phyloP scores from a whole-genome alignment of 305 asterid genomes.

The Vinca major region DNA sequence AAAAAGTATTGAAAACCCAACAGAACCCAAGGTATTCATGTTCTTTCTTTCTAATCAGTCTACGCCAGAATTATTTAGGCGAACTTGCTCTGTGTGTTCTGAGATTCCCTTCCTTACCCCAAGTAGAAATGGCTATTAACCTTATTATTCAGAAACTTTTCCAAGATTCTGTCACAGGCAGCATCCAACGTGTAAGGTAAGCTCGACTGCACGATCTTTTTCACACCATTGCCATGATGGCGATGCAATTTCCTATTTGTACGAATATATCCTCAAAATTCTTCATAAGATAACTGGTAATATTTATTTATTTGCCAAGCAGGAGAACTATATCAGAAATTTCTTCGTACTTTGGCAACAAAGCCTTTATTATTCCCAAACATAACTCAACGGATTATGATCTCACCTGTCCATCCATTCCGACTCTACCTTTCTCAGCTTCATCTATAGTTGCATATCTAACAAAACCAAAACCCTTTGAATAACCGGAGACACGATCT shows the following conservation, averaged over 20 bases:
- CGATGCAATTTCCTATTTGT: background rate
- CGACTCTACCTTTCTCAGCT: conserved; percentile 61
- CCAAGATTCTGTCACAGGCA: no score
- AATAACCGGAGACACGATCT: conserved; percentile 67
- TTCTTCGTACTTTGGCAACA: background rate
- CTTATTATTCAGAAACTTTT: background rate
- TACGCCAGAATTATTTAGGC: background rate
- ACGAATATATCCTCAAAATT: background rate
- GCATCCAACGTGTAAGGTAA: no score
- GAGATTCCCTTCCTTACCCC: background rate
- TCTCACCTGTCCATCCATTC: conserved; percentile 88
- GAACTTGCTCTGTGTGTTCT: no score
- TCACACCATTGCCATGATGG: background rate
- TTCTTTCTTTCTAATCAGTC: background rate
- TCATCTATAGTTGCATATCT: conserved; percentile 52
- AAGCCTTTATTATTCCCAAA: background rate
- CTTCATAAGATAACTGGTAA: background rate
- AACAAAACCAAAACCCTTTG: conserved; percentile 85
- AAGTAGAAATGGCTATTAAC: background rate
- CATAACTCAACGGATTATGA: background rate
- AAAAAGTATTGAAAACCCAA: background rate
- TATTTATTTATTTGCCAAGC: background rate
- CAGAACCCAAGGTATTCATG: background rate
- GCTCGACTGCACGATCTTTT: background rate
- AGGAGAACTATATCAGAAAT: background rate